Evolutionary conservation across 192 early-diverging fungal genomes (phyloP), one percentile per base, ranked within the genome.

Genomic region (Coemansia sp.): DNA sequence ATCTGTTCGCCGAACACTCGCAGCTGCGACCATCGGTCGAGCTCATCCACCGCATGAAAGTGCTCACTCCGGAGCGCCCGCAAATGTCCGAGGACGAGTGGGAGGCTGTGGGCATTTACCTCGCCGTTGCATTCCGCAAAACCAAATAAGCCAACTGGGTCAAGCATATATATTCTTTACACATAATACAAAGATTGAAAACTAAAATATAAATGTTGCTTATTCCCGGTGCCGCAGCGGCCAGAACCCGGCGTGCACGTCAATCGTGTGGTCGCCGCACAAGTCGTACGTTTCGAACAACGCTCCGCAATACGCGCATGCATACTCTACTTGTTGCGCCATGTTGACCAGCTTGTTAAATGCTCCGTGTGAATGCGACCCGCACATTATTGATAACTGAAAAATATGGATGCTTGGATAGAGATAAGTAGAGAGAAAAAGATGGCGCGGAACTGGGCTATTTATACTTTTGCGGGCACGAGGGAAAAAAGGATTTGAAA

Each of bases 11-110:
- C 4, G 79, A 89, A 40, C 84, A 87, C 25, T 69, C 83, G 26
- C 73, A 76, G 51, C 74, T 86, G 31, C 58, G 68, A 4, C 75
- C 85, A n/a, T 72, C 76, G 47, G 71, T 83, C 15, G 74, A 84
- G 54, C 69, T 96, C 48, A 69, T 99, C 24, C 82, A 86, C 48
- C 66, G 86, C 8, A 98, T 99, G 92, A 84, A 86, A 12, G 95
- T 97, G 0, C 66, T 99, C 11, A 84, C 88, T 18, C 84, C 82
- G 4, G 59, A 81, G 5, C 86, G 86, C 1, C 82, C 82, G 6
- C 69, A 68, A 26, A 86, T 98, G 36, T 85, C 87, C 1, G 61
- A 69, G 0, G 94, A 93, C 31, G 92, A 99, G 67, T 99, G 97
- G 97, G 95, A 98, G 57, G 92, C 90, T 3, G 85, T 89, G 18